Base-by-base conservation (phyloP, 768 basidiomycete genomes). In the Terana coerulea region DNA sequence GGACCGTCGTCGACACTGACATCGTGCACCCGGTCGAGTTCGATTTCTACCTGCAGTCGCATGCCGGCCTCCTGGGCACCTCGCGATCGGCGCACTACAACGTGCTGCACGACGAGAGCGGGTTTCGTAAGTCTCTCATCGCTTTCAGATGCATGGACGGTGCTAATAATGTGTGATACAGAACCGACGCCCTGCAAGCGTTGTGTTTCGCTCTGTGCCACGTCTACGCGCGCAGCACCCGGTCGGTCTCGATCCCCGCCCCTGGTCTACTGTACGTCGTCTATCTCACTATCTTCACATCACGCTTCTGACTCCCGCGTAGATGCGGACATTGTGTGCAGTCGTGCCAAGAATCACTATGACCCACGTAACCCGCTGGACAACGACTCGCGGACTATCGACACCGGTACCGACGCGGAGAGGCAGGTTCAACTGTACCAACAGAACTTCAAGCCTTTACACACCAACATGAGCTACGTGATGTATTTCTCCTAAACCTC, bases 231-330 rank as follows among this genome's bases (percentile, higher is more conserved):
- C 78, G 88, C 2, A 80, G 87, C 9, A 89, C 88, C 2, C 81
- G 88, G 21, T 86, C 86, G 0, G 88, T 90, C 1, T 90, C 88
- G 0, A 89, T 90, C 46, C 88, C 88, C 0, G 88, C 88, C 0
- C 88, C 88, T 17, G 0, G 86, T 89, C 0, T 89, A 89, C 58
- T 89, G 88, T 88, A 59, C 59, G 83, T 64, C 19, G 10, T 17
- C 29, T 45, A 19, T 40, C 5, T 21, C 3, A 39, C 24, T 11
- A 9, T 17, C 29, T 8, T 21, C 17, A 37, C 21, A 10, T 42
- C 29, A 24, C 25, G 15, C 19, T 39, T 9, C 37, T 12, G 44
- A 17, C 30, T 35, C 24, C n/a, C 17, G 9, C n/a, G 24, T 53
- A 88, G 87, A 90, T 62, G 88, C 87, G 7, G 85, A 89, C 61